Evolutionary conservation across 345 rosid genomes (phyloP).

Genomic region (Populus deltoides): DNA sequence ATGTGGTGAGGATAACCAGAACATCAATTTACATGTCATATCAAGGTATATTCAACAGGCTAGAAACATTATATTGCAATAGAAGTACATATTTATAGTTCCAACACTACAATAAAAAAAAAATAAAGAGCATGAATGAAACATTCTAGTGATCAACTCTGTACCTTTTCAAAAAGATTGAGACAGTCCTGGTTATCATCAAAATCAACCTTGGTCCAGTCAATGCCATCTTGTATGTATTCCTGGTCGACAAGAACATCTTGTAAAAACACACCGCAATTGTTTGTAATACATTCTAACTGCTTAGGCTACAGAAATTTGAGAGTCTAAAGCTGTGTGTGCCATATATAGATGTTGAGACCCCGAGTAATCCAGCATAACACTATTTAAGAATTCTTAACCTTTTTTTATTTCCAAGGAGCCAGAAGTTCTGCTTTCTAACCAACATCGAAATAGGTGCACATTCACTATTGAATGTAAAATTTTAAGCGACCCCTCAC

Average conservation of each 20-base stretch:
- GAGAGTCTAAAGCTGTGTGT: not conserved
- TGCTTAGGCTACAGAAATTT: not conserved
- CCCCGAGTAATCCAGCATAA: not conserved
- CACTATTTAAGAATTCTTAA: not conserved
- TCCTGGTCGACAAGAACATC: slow-evolving; percentile 50
- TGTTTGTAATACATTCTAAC: not conserved
- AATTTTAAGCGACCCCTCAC: not conserved
- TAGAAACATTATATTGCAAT: not conserved
- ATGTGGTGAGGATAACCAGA: not conserved
- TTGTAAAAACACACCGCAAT: not conserved
- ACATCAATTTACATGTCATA: not conserved
- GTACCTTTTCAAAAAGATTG: slow-evolving; percentile 97
- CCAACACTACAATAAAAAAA: not conserved
- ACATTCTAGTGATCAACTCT: not conserved
- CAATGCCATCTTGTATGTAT: slow-evolving; percentile 97
- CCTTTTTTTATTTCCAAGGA: not conserved
- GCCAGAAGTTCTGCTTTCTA: not conserved
- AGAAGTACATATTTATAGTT: not conserved
- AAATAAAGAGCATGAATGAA: not conserved
- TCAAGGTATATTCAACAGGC: not conserved
- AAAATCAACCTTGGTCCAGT: slow-evolving; percentile 95
- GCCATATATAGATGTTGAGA: not conserved
- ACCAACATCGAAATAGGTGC: not conserved
- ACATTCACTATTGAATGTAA: not conserved
- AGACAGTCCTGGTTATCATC: slow-evolving; percentile 99